Base-by-base conservation (phyloP, 164 flowering plant species). In the Annona cherimola region DNA sequence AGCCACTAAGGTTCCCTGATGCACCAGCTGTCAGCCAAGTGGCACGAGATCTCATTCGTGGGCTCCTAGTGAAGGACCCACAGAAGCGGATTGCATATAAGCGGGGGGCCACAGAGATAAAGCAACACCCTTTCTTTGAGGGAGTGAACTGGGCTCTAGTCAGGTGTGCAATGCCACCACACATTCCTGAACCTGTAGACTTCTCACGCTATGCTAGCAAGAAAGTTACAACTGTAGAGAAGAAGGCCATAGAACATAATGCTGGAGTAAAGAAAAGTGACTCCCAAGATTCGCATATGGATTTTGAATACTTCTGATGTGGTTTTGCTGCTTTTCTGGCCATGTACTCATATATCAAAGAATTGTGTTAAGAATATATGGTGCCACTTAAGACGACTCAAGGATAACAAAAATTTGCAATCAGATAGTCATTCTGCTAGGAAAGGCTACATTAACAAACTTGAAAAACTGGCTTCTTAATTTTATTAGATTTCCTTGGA, bases 61-160 rank as follows among this genome's bases (percentile, higher is more conserved):
- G 76, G 16, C 66, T 68, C 12, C 26, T 73, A 19, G 76, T 73
- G 57, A 68, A 73, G 45, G 71, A 73, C 66, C 76, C 71, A 26
- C 76, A 67, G 11, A 67, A 62, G 39, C 40, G 67, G 39, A 67
- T 73, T 42, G 76, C 71, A 4, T 67, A 60, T 54, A 73, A 45
- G 46, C 66, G 75, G 70, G 75, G 75, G 66, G 75, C 75, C 42
- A 73, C 75, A 4, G 75, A 73, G 71, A 68, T 67, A 7, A 73
- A 73, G 43, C 71, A 68, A 41, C 76, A 73, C 61, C 76, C 76
- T 19, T 73, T 73, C 71, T 68, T 73, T 73, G 76, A 73, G 20
- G 71, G 76, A 20, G 71, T 73, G 71, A 73, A 73, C 20, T 73
- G 76, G 76, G 76, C 76, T 14, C 45, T 73, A 45, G 76, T 73